Percentiles rank a stretch among this genome's conserved stretches.
Evolutionary conservation across 2,329 filamentous ascomycete genomes (phyloP).

Genomic region (Microdochium nivale): DNA sequence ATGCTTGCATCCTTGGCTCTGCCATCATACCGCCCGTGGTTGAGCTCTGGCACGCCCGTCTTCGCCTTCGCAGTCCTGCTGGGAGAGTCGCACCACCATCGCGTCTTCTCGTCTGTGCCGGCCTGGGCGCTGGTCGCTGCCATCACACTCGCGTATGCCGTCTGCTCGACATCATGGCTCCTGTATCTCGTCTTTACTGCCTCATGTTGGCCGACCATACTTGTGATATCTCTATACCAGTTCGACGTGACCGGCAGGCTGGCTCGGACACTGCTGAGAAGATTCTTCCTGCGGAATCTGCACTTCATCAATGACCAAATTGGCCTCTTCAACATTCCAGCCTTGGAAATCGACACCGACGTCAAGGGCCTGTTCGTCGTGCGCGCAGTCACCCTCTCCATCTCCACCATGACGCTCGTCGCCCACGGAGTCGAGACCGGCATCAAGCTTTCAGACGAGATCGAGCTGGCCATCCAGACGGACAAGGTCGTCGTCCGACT

Average conservation of each 20-base stretch:
- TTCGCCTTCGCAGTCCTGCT: not conserved
- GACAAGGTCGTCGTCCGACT: constrained; percentile 38
- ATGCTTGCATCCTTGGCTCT: not conserved
- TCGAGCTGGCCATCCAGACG: constrained; percentile 41
- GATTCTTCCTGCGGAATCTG: constrained; percentile 27
- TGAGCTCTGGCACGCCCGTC: not conserved
- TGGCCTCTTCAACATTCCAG: constrained; percentile 30
- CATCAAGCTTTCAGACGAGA: constrained; percentile 40
- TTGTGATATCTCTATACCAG: constrained; percentile 35
- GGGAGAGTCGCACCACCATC: constrained; percentile 5
- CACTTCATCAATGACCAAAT: constrained; percentile 43
- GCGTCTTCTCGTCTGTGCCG: constrained; percentile 32
- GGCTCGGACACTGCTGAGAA: constrained; percentile 11
- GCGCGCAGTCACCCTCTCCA: constrained; percentile 39
- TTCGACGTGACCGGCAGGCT: constrained; percentile 17
- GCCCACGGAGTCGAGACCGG: constrained; percentile 45
- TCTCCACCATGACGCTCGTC: constrained; percentile 37
- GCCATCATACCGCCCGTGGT: not conserved
- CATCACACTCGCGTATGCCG: constrained; percentile 34
- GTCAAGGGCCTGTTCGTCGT: constrained; percentile 43
- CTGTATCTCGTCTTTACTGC: constrained; percentile 32
- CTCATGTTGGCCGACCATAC: constrained; percentile 29
- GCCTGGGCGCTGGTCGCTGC: constrained; percentile 36
- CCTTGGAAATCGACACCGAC: constrained; percentile 44
- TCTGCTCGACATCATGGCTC: constrained; percentile 43